Percentiles rank a stretch among this genome's conserved stretches.
These are phyloP conservation scores for Rubia yunnanensis DNA, from an alignment of 257 asterid genomes.

Conservation along the genomic window DNA sequence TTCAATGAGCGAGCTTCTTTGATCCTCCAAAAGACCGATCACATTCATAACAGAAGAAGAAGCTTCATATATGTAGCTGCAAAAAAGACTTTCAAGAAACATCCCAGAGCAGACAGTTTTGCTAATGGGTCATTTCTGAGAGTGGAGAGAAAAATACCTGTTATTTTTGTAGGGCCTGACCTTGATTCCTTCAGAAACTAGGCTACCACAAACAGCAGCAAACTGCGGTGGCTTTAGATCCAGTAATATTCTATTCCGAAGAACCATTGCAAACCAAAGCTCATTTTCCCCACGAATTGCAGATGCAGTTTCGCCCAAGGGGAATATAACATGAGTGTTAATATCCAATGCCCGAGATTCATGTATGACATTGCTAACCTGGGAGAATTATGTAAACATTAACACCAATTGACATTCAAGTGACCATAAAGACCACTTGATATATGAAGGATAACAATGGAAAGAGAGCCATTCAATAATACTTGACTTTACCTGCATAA, in stretches of 20 bases:
- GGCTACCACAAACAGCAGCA: slow-evolving; percentile 89
- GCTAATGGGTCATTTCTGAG: not conserved
- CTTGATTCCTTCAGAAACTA: slow-evolving; percentile 92
- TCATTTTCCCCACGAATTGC: slow-evolving; percentile 97
- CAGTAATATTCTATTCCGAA: slow-evolving; percentile 69
- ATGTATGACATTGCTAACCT: slow-evolving; percentile 93
- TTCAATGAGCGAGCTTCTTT: slow-evolving; percentile 54
- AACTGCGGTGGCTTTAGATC: slow-evolving; percentile 92
- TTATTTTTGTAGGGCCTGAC: slow-evolving; percentile 86
- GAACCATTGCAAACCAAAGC: slow-evolving; percentile 94
- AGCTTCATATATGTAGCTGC: slow-evolving; percentile 86
- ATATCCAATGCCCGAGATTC: slow-evolving; percentile 95
- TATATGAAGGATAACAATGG: not conserved
- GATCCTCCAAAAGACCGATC: slow-evolving; percentile 60
- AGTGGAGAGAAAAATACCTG: slow-evolving; percentile 30
- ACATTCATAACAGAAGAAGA: slow-evolving; percentile 63
- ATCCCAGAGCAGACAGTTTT: not conserved
- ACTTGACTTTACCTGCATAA: slow-evolving; percentile 62
- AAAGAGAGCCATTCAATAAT: not conserved
- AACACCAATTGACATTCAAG: not conserved
- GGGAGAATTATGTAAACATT: slow-evolving; percentile 18
- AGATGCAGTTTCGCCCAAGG: slow-evolving; percentile 98
- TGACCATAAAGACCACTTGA: not conserved
- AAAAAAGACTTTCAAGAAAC: slow-evolving; percentile 8
- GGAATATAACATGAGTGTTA: slow-evolving; percentile 69